Evolutionary conservation across 106 monocot genomes (phyloP).

Genomic region (Posidonia australis): DNA sequence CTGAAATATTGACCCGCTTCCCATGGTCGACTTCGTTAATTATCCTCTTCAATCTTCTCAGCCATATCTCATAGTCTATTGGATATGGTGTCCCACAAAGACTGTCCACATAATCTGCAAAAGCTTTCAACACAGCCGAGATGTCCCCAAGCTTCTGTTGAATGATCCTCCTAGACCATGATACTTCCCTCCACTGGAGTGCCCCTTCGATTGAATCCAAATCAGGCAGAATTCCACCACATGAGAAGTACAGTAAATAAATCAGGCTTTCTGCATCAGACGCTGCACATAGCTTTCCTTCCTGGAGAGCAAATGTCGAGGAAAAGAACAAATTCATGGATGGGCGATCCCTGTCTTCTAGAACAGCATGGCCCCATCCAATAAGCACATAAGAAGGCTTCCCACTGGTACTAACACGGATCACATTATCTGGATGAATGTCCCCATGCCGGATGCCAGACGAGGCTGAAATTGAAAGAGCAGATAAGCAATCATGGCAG

Average conservation of each 20-base stretch:
- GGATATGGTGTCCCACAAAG: slow-evolving; percentile 90
- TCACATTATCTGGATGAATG: slow-evolving; percentile 74
- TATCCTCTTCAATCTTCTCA: slow-evolving; percentile 63
- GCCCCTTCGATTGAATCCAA: slow-evolving; percentile 85
- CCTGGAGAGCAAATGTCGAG: slow-evolving; percentile 77
- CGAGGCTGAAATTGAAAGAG: slow-evolving; percentile 54
- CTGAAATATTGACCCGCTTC: slow-evolving; percentile 46
- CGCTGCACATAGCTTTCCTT: slow-evolving; percentile 79
- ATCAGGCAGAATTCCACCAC: slow-evolving; percentile 65
- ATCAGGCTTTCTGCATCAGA: slow-evolving; percentile 94
- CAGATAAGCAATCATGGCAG: slow-evolving; percentile 88
- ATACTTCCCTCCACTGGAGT: slow-evolving; percentile 79
- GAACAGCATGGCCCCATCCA: slow-evolving; percentile 92
- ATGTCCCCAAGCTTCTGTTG: slow-evolving; percentile 90
- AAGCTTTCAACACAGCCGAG: slow-evolving; percentile 89
- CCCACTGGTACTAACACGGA: slow-evolving; percentile 28
- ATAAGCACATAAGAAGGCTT: slow-evolving; percentile 58
- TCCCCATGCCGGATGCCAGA: slow-evolving; percentile 85
- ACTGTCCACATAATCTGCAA: slow-evolving; percentile 96
- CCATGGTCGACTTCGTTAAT: slow-evolving; percentile 82
- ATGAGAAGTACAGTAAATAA: slow-evolving; percentile 71
- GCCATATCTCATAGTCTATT: slow-evolving; percentile 89
- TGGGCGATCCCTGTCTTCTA: slow-evolving; percentile 86
- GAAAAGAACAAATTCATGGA: slow-evolving; percentile 79
- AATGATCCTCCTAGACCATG: slow-evolving; percentile 78